Evolutionary conservation across 768 basidiomycete genomes (phyloP).

Genomic region (Mycena rosella): DNA sequence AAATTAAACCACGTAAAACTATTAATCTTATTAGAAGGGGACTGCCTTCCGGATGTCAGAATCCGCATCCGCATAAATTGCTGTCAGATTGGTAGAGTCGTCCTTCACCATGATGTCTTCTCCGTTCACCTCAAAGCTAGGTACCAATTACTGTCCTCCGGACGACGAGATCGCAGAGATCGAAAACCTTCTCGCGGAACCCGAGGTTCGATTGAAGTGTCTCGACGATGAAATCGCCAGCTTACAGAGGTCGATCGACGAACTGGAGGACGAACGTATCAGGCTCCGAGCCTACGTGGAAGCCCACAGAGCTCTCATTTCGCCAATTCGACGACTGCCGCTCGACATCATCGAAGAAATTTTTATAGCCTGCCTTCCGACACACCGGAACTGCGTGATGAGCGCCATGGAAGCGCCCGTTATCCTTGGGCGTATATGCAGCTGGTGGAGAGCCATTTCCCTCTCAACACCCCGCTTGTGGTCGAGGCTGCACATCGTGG

Average conservation of each 20-base stretch:
- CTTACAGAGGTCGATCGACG: slow-evolving; percentile 1
- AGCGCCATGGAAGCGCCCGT: slow-evolving; percentile 21
- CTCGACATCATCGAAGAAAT: slow-evolving; percentile 18
- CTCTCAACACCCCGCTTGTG: slow-evolving; percentile 23
- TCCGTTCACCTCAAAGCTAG: slow-evolving; percentile 7
- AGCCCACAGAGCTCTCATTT: neutral
- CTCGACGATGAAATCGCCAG: slow-evolving; percentile 8
- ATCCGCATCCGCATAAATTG: no score
- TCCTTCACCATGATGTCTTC: no score
- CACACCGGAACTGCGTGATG: slow-evolving; percentile 17
- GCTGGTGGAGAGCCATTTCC: slow-evolving; percentile 21
- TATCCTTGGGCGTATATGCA: slow-evolving; percentile 25
- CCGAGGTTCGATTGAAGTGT: neutral
- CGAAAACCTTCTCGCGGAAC: neutral
- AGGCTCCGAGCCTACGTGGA: neutral
- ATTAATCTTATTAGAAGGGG: no score
- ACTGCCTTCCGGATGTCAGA: no score
- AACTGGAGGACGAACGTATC: neutral
- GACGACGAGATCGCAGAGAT: slow-evolving; percentile 23
- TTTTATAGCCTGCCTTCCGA: slow-evolving; percentile 20
- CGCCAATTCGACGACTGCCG: slow-evolving; percentile 1
- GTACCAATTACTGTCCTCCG: slow-evolving; percentile 19
- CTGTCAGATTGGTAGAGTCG: no score
- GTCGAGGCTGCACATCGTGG: slow-evolving; percentile 9
- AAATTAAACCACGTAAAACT: no score